Percentiles rank a stretch among this genome's conserved stretches.
Evolutionary conservation across 495 filamentous ascomycete genomes (phyloP).

Genomic region (Cairneyella variabilis): DNA sequence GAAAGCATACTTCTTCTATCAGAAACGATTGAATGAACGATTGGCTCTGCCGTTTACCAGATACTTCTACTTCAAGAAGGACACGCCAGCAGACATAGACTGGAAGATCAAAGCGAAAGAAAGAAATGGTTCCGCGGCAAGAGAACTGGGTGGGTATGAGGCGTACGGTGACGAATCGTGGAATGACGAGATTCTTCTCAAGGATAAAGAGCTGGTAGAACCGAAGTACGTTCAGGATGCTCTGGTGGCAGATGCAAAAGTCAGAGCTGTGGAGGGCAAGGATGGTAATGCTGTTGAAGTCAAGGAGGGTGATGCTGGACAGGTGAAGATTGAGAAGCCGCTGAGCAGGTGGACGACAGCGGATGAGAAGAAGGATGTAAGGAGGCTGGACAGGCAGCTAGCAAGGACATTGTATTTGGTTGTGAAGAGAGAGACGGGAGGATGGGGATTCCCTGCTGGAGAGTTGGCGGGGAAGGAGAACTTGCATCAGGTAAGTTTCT

Average conservation of each 20-base stretch:
- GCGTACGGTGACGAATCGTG: conserved; percentile 71
- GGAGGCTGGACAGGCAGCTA: conserved; percentile 72
- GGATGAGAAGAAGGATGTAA: conserved; percentile 67
- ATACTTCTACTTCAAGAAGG: conserved; percentile 94
- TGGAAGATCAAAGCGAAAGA: conserved; percentile 84
- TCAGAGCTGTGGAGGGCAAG: conserved; percentile 20
- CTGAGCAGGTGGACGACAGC: conserved; percentile 71
- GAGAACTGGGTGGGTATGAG: conserved; percentile 84
- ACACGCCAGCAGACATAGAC: conserved; percentile 77
- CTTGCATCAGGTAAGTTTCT: conserved; percentile 67
- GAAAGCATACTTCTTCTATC: conserved; percentile 90
- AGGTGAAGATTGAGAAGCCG: conserved; percentile 69
- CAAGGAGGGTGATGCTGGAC: conserved; percentile 36
- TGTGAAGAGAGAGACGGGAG: conserved; percentile 62
- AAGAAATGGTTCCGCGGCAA: conserved; percentile 63
- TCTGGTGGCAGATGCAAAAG: conserved; percentile 18
- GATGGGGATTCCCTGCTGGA: conserved; percentile 77
- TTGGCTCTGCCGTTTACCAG: conserved; percentile 82
- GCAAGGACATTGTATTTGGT: conserved; percentile 82
- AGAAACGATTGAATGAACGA: conserved; percentile 93
- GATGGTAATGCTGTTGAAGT: conserved; percentile 15
- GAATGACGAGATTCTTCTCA: conserved; percentile 90
- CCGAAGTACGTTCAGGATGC: conserved; percentile 11
- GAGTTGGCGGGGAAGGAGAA: conserved; percentile 64
- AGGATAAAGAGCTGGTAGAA: conserved; percentile 40